Base-by-base conservation (phyloP, 805 yeast genomes). In the Wickerhamiella hasegawae region DNA sequence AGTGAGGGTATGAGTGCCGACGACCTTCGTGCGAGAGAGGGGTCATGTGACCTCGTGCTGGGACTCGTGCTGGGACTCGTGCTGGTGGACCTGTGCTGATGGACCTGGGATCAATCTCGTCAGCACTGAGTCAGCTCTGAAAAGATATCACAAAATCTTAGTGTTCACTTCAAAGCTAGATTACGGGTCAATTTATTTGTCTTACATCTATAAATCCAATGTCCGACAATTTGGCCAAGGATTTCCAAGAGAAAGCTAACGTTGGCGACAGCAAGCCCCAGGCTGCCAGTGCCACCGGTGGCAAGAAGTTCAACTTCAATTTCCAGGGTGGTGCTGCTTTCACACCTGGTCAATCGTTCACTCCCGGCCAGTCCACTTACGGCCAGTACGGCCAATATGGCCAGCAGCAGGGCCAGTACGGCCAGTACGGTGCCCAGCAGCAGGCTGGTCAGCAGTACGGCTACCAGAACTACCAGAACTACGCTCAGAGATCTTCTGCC, bases 211-310 rank as follows among this genome's bases (percentile, higher is more conserved):
- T 18, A 14, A 12, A 12, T 5, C 20, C 9, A 12, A 44, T 44
- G 49, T 44, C 46, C 16, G 50, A 46, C 31, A 42, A 47, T n/a
- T 27, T 48, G 38, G 40, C 49, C 8, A 44, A 47, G 32, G 46
- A 48, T 23, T 35, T 48, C 20, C 39, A 47, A 35, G 47, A 51
- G 40, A 40, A 55, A 45, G 41, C 46, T 17, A 41, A 48, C 33
- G 34, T 40, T 38, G 24, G 40, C 22, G 47, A 39, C 39, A 31
- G 42, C 28, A 33, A 38, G 12, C 41, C 44, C 16, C 35, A 41
- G 24, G 44, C 23, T 11, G 10, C 23, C 12, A 10, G 23, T 15
- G 30, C 6, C 10, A 19, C n/a, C 12, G 19, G 24, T 12, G 32
- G 34, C 23, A 38, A 41, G 28, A 45, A 45, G 39, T 45, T 45